Evolutionary conservation across 2,329 filamentous ascomycete genomes (phyloP).

Genomic region (Dendrostoma leiphaemia): DNA sequence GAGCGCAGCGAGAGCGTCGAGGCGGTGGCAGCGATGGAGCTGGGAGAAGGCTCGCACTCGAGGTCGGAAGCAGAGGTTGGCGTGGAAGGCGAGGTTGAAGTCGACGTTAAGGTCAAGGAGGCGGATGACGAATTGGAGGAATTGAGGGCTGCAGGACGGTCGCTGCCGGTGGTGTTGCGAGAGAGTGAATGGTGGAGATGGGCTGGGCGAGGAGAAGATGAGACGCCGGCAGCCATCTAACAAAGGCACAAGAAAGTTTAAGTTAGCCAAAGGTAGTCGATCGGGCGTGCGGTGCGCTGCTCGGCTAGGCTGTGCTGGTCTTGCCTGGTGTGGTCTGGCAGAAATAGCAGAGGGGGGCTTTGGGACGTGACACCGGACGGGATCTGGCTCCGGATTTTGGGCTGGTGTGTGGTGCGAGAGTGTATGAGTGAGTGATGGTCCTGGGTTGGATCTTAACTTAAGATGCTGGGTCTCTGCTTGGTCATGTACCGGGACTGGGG

Average conservation of each 20-base stretch:
- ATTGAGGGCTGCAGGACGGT: conserved; percentile 6
- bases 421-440: too few relatives aligned
- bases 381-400: too few relatives aligned
- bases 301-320: background rate
- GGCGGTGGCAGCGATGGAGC: background rate
- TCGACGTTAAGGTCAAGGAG: too few relatives aligned
- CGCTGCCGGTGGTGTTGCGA: conserved; percentile 19
- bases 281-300: conserved; percentile 9
- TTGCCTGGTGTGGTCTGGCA: too few relatives aligned
- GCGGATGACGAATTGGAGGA: background rate
- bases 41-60: conserved; percentile 4
- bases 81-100: background rate
- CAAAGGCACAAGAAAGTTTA: conserved; percentile 11
- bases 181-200: conserved; percentile 19
- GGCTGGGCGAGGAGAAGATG: conserved; percentile 19
- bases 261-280: conserved; percentile 14
- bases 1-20: conserved; percentile 2
- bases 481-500: too few relatives aligned
- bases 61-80: background rate
- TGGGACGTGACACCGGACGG: too few relatives aligned
- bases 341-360: too few relatives aligned
- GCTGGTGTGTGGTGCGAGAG: too few relatives aligned
- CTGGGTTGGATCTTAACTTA: too few relatives aligned
- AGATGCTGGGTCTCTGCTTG: background rate
- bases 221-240: conserved; percentile 22